phyloP scores from a whole-genome alignment of 345 rosid genomes.

The Arabidopsis thaliana region TAIR10.1 NC_003070.9:1723501-1724000 shows the following conservation, averaged over 20 bases:
- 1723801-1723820: slow-evolving; percentile 40
- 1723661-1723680: not conserved
- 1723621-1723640: not conserved
- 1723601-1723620: not conserved
- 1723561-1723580: not conserved
- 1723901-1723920: slow-evolving; percentile 38
- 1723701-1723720: not conserved
- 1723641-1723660: not conserved
- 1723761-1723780: not conserved
- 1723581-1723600: not conserved
- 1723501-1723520: not conserved
- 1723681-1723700: slow-evolving; percentile 1
- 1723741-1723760: not conserved
- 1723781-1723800: slow-evolving; percentile 9
- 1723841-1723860: slow-evolving; percentile 19
- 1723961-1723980: slow-evolving; percentile 9
- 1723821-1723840: slow-evolving; percentile 5
- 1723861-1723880: slow-evolving; percentile 42
- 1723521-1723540: not conserved
- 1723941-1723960: slow-evolving; percentile 34
- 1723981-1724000: slow-evolving; percentile 44
- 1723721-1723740: not conserved
- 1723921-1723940: slow-evolving; percentile 42
- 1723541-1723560: not conserved
- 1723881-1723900: slow-evolving; percentile 38